These are phyloP conservation scores for Articulospora tetracladia DNA, from an alignment of 495 filamentous ascomycete species.

Conservation along the genomic window DNA sequence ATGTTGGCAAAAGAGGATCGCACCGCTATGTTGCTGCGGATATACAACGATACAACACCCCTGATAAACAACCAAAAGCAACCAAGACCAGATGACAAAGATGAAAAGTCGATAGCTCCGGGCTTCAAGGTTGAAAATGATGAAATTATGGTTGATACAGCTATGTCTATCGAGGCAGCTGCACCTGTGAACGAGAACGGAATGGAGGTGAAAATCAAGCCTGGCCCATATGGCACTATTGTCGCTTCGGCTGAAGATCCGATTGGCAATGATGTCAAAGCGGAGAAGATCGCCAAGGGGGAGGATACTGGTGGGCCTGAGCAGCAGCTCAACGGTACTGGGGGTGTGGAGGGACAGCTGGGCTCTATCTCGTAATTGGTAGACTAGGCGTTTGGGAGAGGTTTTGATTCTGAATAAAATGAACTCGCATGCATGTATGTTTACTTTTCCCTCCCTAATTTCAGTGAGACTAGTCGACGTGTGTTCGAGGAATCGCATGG, in stretches of 20 bases:
- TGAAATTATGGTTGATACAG: conserved; percentile 14
- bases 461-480: too few relatives aligned
- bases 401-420: not conserved
- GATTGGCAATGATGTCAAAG: conserved; percentile 17
- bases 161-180: conserved; percentile 2
- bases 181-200: conserved; percentile 8
- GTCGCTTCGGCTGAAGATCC: conserved; percentile 7
- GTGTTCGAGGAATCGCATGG: too few relatives aligned
- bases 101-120: not conserved
- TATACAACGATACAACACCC: conserved; percentile 82
- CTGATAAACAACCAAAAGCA: conserved; percentile 51
- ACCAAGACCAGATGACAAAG: conserved; percentile 6
- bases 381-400: not conserved
- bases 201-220: conserved; percentile 7
- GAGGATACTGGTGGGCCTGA: conserved; percentile 22
- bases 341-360: conserved; percentile 17
- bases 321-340: conserved; percentile 19
- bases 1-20: conserved; percentile 98
- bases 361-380: conserved; percentile 2
- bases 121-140: conserved; percentile 15
- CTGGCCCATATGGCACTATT: conserved; percentile 16
- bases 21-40: conserved; percentile 81
- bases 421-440: too few relatives aligned
- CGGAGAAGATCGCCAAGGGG: conserved; percentile 19
- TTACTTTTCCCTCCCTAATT: too few relatives aligned